Evolutionary conservation across 495 filamentous ascomycete genomes (phyloP).

Genomic region (Hyphodiscus hymeniophilus): DNA sequence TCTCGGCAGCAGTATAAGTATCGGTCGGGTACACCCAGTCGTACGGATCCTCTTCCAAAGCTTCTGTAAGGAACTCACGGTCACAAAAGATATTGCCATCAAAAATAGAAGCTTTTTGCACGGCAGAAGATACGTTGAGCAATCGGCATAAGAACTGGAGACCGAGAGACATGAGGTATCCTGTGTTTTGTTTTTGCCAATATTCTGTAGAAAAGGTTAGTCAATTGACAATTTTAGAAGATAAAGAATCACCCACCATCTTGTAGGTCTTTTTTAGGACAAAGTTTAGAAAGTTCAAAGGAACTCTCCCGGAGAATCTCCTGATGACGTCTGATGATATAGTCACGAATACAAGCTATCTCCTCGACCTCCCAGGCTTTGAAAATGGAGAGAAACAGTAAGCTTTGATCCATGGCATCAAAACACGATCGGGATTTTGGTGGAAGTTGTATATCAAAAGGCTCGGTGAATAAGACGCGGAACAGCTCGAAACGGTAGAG

Average conservation of each 20-base stretch:
- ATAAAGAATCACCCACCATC: background rate
- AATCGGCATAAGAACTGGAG: background rate
- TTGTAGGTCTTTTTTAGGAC: background rate
- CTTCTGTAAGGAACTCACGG: slow-evolving; percentile 1
- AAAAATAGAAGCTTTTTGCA: background rate
- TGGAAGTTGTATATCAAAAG: background rate
- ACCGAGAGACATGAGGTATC: slow-evolving; percentile 1
- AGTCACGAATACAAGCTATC: slow-evolving; percentile 1
- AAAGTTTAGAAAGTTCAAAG: background rate
- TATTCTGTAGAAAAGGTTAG: background rate
- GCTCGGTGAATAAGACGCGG: background rate
- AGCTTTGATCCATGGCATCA: background rate
- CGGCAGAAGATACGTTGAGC: background rate
- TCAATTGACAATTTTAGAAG: background rate
- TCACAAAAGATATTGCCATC: background rate
- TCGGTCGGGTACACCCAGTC: slow-evolving; percentile 1
- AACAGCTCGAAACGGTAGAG: slow-evolving; percentile 6
- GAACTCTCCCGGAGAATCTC: slow-evolving; percentile 1
- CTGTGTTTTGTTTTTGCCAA: background rate
- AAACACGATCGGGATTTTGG: background rate
- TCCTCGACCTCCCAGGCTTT: slow-evolving; percentile 3
- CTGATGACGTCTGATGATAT: background rate
- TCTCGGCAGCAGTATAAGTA: background rate
- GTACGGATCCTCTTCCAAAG: slow-evolving; percentile 3
- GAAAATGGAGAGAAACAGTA: background rate